Percentiles rank a stretch among this genome's conserved stretches.
Conservation (phyloP, 116 monocot genomes). For the Phalaenopsis hybrid region DNA sequence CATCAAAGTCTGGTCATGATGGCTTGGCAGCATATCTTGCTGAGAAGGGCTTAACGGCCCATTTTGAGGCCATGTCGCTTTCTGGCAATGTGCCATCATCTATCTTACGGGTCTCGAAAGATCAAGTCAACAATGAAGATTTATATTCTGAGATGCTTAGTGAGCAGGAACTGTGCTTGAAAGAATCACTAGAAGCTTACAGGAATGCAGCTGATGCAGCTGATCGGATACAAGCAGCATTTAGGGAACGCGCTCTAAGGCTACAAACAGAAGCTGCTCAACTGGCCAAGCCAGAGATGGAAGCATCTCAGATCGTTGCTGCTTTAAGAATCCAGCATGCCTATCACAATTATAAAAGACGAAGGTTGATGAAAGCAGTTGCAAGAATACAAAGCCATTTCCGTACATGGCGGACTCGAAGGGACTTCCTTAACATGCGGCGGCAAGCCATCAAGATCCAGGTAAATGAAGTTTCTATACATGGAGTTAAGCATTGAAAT, state of each 20-base stretch:
- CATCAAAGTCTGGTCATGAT: slow-evolving; percentile 66
- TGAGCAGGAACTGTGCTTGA: slow-evolving; percentile 82
- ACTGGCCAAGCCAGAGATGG: slow-evolving; percentile 46
- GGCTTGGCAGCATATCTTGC: slow-evolving; percentile 92
- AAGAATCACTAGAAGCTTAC: slow-evolving; percentile 88
- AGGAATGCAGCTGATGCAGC: slow-evolving; percentile 94
- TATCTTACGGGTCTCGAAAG: slow-evolving; percentile 5
- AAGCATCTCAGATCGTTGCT: slow-evolving; percentile 63
- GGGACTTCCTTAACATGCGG: slow-evolving; percentile 66
- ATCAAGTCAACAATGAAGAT: slow-evolving; percentile 21
- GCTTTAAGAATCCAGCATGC: slow-evolving; percentile 94
- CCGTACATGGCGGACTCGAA: slow-evolving; percentile 76
- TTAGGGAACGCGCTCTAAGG: slow-evolving; percentile 76
- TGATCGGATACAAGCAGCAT: slow-evolving; percentile 68
- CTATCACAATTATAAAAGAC: slow-evolving; percentile 50
- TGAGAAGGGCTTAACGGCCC: slow-evolving; percentile 72
- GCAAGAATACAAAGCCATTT: slow-evolving; percentile 78
- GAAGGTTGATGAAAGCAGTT: slow-evolving; percentile 78
- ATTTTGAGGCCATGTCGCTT: slow-evolving; percentile 80
- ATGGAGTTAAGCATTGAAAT: not conserved
- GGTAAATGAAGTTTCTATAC: slow-evolving; percentile 28
- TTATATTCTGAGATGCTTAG: slow-evolving; percentile 32
- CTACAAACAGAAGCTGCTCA: slow-evolving; percentile 64
- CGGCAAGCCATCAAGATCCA: slow-evolving; percentile 75
- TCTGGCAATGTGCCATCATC: slow-evolving; percentile 40